Evolutionary conservation across 1,139 yeast species (phyloP), one percentile per base, ranked within the genome.

Genomic region (Suhomyces atakaporum): DNA sequence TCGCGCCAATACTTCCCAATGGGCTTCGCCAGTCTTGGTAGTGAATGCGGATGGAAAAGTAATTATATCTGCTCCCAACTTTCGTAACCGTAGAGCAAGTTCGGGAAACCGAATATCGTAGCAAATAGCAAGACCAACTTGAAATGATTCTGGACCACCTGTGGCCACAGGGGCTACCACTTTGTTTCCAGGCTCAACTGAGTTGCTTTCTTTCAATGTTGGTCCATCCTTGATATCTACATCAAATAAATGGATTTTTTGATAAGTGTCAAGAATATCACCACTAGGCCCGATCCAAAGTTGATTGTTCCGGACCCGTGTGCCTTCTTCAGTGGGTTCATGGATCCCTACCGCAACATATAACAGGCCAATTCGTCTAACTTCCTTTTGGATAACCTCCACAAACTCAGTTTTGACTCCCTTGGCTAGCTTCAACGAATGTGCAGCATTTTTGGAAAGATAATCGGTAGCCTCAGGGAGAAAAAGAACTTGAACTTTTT

Each of bases 401-500:
- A 76, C 56, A 44, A 87, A 83, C 4, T 75, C 73, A 0, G 77
- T 66, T 10, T 66, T 62, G 2, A 83, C 75, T 2, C 75, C 49
- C 25, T 68, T 57, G 0, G 84, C 88, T 20, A 90, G 63, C 22
- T 64, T 50, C 35, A 73, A 66, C 1, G 95, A 82, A 46, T 87
- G 90, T 1, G 58, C 58, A 1, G 94, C 81, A 45, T 81, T 76
- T 30, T 77, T 68, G 3, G 95, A 84, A 28, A 92, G 73, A 57
- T 88, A 92, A 54, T 92, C 97, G 1, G 92, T 75, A 0, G 97
- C 97, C 57, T 92, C 98, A 1, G 97, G 97, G 27, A 92, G 72
- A 54, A 90, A 89, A 7, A 90, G 68, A 3, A 87, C 78, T 42
- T 73, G 66, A 8, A 83, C 88, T 3, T 81, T 72, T 8, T 69